Percentiles rank a stretch among this genome's conserved stretches.
phyloP scores from a whole-genome alignment of 2,329 filamentous ascomycete genomes.

The Achaetomium macrosporum region DNA sequence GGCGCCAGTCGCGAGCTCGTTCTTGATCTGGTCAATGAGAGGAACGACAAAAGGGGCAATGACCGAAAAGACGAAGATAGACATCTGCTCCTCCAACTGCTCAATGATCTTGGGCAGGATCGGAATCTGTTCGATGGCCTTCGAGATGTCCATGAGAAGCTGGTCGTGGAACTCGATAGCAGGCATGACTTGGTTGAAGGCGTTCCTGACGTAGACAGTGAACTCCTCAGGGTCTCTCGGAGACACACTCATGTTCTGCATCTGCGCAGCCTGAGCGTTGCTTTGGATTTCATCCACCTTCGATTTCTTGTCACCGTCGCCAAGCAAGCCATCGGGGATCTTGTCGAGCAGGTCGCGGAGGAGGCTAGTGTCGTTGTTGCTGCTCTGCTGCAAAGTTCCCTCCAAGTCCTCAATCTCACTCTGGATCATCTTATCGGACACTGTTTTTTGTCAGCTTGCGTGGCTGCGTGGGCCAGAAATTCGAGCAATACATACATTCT shows the following conservation, averaged over 20 bases:
- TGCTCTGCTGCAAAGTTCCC: slow-evolving; percentile 64
- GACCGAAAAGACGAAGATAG: slow-evolving; percentile 84
- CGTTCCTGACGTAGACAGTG: slow-evolving; percentile 66
- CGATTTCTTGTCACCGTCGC: slow-evolving; percentile 66
- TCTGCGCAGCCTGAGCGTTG: slow-evolving; percentile 68
- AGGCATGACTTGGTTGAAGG: slow-evolving; percentile 77
- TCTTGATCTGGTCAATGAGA: slow-evolving; percentile 79
- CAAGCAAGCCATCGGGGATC: slow-evolving; percentile 75
- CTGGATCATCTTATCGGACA: slow-evolving; percentile 85
- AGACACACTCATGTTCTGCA: slow-evolving; percentile 67
- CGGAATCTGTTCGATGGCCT: slow-evolving; percentile 78
- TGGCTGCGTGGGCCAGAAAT: not conserved
- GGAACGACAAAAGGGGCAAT: slow-evolving; percentile 84
- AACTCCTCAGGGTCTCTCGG: slow-evolving; percentile 80
- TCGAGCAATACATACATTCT: slow-evolving; percentile 40
- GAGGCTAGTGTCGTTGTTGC: slow-evolving; percentile 62
- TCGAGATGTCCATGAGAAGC: slow-evolving; percentile 70
- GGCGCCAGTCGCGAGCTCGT: slow-evolving; percentile 78
- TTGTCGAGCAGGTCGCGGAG: slow-evolving; percentile 75
- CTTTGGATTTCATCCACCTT: slow-evolving; percentile 75
- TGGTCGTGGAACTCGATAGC: slow-evolving; percentile 89
- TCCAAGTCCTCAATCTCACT: slow-evolving; percentile 87
- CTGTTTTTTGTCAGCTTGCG: slow-evolving; percentile 32
- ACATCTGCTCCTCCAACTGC: slow-evolving; percentile 80
- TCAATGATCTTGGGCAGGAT: slow-evolving; percentile 79